These are phyloP conservation scores for Tetrahymena elliotti DNA, from an alignment of 73 alveolate genomes.

Conservation along the genomic window DNA sequence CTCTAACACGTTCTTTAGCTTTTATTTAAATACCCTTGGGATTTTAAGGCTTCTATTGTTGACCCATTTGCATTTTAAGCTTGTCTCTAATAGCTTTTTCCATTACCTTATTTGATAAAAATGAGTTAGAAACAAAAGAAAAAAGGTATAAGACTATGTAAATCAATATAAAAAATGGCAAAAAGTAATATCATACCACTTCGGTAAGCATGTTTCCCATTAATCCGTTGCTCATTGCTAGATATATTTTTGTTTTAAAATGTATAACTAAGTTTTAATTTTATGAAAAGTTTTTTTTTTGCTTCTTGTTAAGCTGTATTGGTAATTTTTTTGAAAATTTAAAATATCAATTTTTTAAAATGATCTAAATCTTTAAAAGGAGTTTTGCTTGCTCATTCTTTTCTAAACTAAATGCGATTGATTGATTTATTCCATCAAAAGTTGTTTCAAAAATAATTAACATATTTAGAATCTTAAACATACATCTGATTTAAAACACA, in stretches of 20 bases:
- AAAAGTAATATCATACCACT: neutral
- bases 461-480: too few relatives aligned
- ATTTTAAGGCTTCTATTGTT: neutral
- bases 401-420: too few relatives aligned
- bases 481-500: too few relatives aligned
- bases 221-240: constrained; percentile 23
- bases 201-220: constrained; percentile 47
- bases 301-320: neutral
- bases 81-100: constrained; percentile 68
- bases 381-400: neutral
- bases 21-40: neutral
- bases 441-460: neutral
- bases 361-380: neutral
- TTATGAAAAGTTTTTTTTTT: neutral
- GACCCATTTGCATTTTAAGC: constrained; percentile 12
- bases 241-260: neutral
- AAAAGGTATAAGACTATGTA: neutral
- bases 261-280: neutral
- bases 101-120: constrained; percentile 59
- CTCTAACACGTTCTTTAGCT: constrained; percentile 35
- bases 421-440: neutral
- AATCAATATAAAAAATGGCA: neutral
- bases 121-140: neutral
- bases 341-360: too few relatives aligned
- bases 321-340: neutral